Percentiles rank a stretch among this genome's conserved stretches.
phyloP scores from a whole-genome alignment of 306 rosid genomes.

The Malus sieversii region DNA sequence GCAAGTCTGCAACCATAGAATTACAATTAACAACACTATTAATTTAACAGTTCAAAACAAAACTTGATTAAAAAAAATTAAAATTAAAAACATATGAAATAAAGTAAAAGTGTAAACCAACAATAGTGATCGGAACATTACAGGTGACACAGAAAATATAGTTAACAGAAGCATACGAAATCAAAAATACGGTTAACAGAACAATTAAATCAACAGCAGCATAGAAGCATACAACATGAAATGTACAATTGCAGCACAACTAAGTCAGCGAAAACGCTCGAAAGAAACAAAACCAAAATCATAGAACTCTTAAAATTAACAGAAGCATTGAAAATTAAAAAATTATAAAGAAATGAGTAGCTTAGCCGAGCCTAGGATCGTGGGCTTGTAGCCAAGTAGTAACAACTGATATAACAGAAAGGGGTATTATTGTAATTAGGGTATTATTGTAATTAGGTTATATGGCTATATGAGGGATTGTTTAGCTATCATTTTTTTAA shows the following conservation, averaged over 20 bases:
- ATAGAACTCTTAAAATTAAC: not conserved
- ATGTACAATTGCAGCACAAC: not conserved
- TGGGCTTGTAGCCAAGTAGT: too few relatives aligned
- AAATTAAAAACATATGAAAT: not conserved
- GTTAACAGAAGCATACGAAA: not conserved
- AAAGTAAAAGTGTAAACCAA: not conserved
- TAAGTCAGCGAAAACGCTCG: not conserved
- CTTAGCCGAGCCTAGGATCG: not conserved
- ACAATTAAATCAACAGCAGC: not conserved
- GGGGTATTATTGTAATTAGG: too few relatives aligned
- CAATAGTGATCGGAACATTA: not conserved
- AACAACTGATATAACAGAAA: too few relatives aligned
- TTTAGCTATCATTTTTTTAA: too few relatives aligned
- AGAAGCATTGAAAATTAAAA: not conserved
- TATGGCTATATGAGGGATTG: too few relatives aligned
- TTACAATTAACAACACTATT: not conserved
- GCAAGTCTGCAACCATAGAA: not conserved
- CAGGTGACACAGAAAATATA: not conserved
- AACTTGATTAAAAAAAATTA: not conserved
- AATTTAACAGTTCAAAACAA: not conserved
- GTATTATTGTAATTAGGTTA: too few relatives aligned
- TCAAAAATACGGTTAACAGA: not conserved
- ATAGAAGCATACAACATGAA: not conserved
- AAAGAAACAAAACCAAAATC: not conserved
- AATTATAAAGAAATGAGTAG: not conserved